Evolutionary conservation across 1,139 yeast species (phyloP).

Genomic region (Pichia sp.): DNA sequence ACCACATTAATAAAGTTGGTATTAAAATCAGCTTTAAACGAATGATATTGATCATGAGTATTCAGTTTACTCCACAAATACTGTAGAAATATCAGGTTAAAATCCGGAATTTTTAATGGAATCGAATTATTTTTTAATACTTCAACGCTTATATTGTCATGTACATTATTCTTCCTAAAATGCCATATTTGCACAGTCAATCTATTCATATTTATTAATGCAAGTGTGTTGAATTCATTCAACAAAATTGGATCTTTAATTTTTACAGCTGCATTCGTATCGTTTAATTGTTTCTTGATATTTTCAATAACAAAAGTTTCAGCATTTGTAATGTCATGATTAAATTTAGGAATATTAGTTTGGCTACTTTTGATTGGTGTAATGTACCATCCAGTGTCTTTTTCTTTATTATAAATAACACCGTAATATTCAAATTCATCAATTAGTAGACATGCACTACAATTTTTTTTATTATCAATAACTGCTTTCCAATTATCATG

Average conservation of each 20-base stretch:
- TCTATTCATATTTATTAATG: conserved; percentile 18
- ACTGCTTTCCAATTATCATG: conserved; percentile 7
- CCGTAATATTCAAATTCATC: conserved; percentile 22
- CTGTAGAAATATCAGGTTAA: conserved; percentile 16
- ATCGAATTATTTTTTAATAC: conserved; percentile 13
- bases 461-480: conserved; percentile 2
- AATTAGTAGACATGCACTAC: conserved; percentile 16
- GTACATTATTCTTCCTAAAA: not conserved
- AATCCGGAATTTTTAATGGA: conserved; percentile 18
- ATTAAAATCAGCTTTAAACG: too few species aligned
- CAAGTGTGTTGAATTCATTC: conserved; percentile 13
- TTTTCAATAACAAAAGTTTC: not conserved
- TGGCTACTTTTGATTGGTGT: conserved; percentile 14
- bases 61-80: conserved; percentile 13
- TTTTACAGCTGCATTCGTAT: conserved; percentile 6
- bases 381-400: conserved; percentile 12
- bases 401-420: conserved; percentile 6
- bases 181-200: conserved; percentile 23
- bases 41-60: too few species aligned
- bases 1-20: too few species aligned
- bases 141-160: conserved; percentile 16
- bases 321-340: conserved; percentile 2
- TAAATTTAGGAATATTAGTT: not conserved
- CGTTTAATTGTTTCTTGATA: not conserved
- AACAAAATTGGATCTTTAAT: conserved; percentile 18